Evolutionary conservation across 208 protist genomes (phyloP).

Genomic region (Giardia muris): DNA sequence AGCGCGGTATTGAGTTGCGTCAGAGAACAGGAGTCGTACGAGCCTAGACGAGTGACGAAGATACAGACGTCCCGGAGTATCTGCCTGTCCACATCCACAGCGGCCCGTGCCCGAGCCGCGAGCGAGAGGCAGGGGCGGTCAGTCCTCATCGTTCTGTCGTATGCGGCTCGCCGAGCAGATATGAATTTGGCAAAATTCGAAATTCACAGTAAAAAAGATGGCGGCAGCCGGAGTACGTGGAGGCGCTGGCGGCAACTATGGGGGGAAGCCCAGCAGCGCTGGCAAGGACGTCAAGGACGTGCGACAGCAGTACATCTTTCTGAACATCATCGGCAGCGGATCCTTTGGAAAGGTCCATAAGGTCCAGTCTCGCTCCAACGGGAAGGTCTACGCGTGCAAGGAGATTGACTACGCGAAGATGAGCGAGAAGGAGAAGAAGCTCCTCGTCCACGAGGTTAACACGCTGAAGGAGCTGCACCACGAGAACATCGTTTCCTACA

Average conservation of each 20-base stretch:
- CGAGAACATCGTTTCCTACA: constrained; percentile 27
- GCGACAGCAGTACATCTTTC: constrained; percentile 13
- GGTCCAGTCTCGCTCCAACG: constrained; percentile 20
- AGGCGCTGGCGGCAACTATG: neutral
- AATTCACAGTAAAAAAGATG: neutral
- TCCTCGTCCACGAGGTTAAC: constrained; percentile 60
- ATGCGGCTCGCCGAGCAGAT: no score
- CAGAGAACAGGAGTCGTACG: neutral
- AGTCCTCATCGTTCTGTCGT: no score
- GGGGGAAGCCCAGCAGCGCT: neutral
- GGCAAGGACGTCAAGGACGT: constrained; percentile 11
- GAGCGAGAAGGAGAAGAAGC: constrained; percentile 62
- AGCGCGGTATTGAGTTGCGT: neutral
- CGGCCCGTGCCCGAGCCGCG: neutral
- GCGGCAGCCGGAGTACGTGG: neutral
- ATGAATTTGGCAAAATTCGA: no score
- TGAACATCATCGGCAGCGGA: constrained; percentile 18
- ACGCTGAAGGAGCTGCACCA: constrained; percentile 25
- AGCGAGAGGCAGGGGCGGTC: neutral
- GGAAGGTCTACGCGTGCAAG: constrained; percentile 38
- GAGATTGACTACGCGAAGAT: constrained; percentile 55
- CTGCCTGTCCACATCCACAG: neutral
- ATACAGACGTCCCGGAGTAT: neutral
- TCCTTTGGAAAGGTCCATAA: constrained; percentile 27
- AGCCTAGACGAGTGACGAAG: neutral